A percentile compares a stretch with the other conserved stretches of the same genome.
phyloP scores from a whole-genome alignment of 805 yeast species.

The Jamesozyma jinghongensis region DNA sequence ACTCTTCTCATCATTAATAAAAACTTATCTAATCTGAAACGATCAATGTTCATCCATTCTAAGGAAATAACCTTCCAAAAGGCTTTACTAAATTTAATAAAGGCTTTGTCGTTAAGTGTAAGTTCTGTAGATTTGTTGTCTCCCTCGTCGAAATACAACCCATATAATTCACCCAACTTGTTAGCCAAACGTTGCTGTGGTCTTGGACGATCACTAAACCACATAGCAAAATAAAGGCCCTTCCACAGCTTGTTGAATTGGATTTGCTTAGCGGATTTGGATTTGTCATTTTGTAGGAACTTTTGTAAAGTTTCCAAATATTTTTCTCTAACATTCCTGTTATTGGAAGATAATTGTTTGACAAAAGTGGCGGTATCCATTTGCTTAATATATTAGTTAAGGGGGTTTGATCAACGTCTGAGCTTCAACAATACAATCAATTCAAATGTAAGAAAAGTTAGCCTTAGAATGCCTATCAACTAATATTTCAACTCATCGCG shows the following conservation, averaged over 20 bases:
- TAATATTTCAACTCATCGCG: slow-evolving; percentile 8
- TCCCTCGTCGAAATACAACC: slow-evolving; percentile 20
- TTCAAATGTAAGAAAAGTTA: too few species aligned
- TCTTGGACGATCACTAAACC: slow-evolving; percentile 90
- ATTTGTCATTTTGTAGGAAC: slow-evolving; percentile 40
- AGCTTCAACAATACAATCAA: too few species aligned
- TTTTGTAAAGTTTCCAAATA: slow-evolving; percentile 59
- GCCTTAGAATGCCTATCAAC: too few species aligned
- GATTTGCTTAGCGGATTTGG: slow-evolving; percentile 34
- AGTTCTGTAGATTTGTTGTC: slow-evolving; percentile 21
- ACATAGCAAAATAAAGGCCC: slow-evolving; percentile 91
- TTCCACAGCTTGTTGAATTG: slow-evolving; percentile 87
- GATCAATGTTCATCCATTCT: slow-evolving; percentile 82
- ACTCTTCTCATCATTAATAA: slow-evolving; percentile 73
- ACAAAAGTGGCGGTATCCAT: slow-evolving; percentile 48
- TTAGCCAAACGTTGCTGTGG: slow-evolving; percentile 83
- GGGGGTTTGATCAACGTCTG: too few species aligned
- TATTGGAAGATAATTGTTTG: slow-evolving; percentile 76
- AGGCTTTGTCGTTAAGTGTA: slow-evolving; percentile 24
- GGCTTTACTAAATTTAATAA: slow-evolving; percentile 52
- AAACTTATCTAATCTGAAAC: slow-evolving; percentile 78
- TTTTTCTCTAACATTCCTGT: slow-evolving; percentile 57
- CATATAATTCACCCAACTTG: slow-evolving; percentile 47
- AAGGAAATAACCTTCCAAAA: slow-evolving; percentile 72
- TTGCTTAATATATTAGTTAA: not conserved